Conservation (phyloP, 345 rosid genomes). For the Aquilaria yunnanensis region DNA sequence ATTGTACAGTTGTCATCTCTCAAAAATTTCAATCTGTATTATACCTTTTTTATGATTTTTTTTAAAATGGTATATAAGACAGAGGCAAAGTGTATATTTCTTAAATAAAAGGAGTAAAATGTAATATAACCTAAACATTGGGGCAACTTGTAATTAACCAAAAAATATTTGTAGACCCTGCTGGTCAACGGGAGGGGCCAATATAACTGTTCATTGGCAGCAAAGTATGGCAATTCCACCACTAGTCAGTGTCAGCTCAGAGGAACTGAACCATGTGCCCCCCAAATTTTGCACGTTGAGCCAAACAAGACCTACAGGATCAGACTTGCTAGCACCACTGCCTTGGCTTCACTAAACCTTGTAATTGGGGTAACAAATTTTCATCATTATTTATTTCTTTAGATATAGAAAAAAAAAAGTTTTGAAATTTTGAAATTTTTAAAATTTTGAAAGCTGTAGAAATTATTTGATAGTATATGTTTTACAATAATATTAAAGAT, state of each 20-base stretch:
- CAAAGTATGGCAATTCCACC: slow-evolving; percentile 24
- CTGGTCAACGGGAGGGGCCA: slow-evolving; percentile 89
- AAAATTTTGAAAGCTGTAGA: too few relatives aligned
- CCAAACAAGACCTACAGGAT: slow-evolving; percentile 64
- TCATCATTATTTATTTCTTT: too few relatives aligned
- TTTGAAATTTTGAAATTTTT: background rate
- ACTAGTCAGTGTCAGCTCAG: slow-evolving; percentile 34
- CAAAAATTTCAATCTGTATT: background rate
- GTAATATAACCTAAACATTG: background rate
- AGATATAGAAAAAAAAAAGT: background rate
- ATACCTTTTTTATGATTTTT: background rate
- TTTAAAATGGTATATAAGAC: background rate
- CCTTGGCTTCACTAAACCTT: slow-evolving; percentile 71
- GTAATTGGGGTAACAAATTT: slow-evolving; percentile 41
- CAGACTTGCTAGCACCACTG: slow-evolving; percentile 64
- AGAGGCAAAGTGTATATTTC: background rate
- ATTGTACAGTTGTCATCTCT: background rate
- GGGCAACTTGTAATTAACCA: background rate
- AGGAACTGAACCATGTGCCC: slow-evolving; percentile 62
- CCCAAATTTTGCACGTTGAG: slow-evolving; percentile 35
- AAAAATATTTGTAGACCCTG: slow-evolving; percentile 19
- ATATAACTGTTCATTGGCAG: slow-evolving; percentile 64
- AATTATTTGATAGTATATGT: too few relatives aligned
- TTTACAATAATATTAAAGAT: too few relatives aligned
- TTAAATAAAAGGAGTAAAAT: too few relatives aligned